Base-by-base conservation (phyloP, 768 basidiomycete genomes). In the Mycena belliarum region DNA sequence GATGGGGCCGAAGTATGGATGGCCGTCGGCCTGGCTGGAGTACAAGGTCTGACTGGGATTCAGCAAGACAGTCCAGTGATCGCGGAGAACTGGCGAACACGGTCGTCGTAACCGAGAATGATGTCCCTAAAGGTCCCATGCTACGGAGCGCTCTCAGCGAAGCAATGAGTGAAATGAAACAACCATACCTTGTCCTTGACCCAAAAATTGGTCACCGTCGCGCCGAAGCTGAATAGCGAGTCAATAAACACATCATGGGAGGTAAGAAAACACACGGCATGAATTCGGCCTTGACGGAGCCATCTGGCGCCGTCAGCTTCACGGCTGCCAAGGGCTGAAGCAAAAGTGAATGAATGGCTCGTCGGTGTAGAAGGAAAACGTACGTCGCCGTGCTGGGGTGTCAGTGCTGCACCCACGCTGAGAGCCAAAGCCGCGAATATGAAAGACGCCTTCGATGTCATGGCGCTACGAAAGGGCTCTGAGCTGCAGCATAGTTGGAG, bases 51-150 rank as follows among this genome's bases (percentile, higher is more conserved):
- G 41, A 20, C 49, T 21, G 15, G n/a, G 11, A 8, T 32, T 23
- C 26, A 53, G 25, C 28, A 45, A 14, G 12, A 44, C 14, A 3
- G 24, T 9, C 9, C n/a, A 8, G 10, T 32, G 14, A 29, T 18
- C 3, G 12, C 12, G 26, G 8, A 12, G 57, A 32, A 16, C 50
- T 63, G 69, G 21, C 41, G 40, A 23, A 75, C 73, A 60, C 73
- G 70, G 61, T 80, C 70, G 64, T 82, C 80, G 59, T 72, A 82
- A 1, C 80, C 81, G 4, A 82, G 70, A 9, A 80, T 66, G 21
- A 82, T 72, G 65, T 82, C 81, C 32, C 78, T 69, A 56, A 78
- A 76, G 10, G 64, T 68, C 11, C 77, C 77, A 53, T 67, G 51
- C 73, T 53, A 40, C 26, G n/a, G 33, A 18, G 7, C 15, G 4